Base-by-base conservation (phyloP, 2,329 filamentous ascomycete species). In the Parascedosporium putredinis region DNA sequence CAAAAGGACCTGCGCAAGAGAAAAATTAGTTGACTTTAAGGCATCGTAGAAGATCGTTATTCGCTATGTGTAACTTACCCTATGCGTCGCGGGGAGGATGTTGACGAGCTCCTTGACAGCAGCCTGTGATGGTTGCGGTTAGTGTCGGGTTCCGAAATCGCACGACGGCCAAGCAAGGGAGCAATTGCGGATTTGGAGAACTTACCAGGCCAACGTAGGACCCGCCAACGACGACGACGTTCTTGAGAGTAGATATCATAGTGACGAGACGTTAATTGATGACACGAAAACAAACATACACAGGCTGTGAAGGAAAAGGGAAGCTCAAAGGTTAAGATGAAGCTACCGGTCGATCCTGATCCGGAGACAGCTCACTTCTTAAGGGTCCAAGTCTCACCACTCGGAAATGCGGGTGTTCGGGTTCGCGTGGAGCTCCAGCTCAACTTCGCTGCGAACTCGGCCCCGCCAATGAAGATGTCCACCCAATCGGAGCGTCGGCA, bases 1-100 rank as follows among this genome's bases (percentile, higher is more conserved):
- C 2, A 82, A 63, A 0, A 81, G 63, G 3, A 80, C 71, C 43
- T 45, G 18, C n/a, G 29, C 8, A 8, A 22, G 22, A 31, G 23
- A 16, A 20, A 3, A 14, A 16, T 16, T 8, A 14, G 20, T 44
- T 44, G 23, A 20, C 10, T 20, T 24, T 7, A 16, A 3, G 3
- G 12, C 20, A 2, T 44, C 40, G 14, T 20, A 5, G 2, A 44
- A 14, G 18, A 5, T 10, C n/a, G 23, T 29, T 8, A 9, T 16
- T 42, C 1, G 6, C 4, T 9, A 3, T 14, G 10, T n/a, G 4
- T 14, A 45, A 5, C 10, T 7, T 45, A 45, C 43, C 2, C 43
- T n/a, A 31, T 45, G 43, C 16, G 43, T 45, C 5, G 5, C 24
- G 2, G 43, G 43, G 12, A 45, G 43, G n/a, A 27, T 45, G 20